Base-by-base conservation (phyloP, 2,329 filamentous ascomycete species). In the Nemania diffusa region DNA sequence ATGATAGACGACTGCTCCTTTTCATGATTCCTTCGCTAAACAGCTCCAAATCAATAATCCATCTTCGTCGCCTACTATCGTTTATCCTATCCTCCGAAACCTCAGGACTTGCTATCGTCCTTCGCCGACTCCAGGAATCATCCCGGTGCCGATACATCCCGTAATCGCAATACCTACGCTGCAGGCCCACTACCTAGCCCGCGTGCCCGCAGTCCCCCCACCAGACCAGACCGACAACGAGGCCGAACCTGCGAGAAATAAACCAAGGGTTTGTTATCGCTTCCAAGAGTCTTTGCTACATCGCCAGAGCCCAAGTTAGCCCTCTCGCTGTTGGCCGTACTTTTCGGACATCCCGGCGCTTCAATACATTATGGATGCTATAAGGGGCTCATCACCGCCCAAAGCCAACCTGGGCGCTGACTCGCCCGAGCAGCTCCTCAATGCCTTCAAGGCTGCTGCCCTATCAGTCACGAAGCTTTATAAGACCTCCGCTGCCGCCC, bases 391-490 rank as follows among this genome's bases (percentile, higher is more conserved):
- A 34, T 78, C 76, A 53, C 77, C 74, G 37, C 64, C 71, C 48
- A 76, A 76, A 72, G 72, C 69, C 73, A 72, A 75, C 77, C 81
- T 73, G n/a, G 78, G 74, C 65, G 67, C 72, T 71, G 83, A 84
- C 52, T 81, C 83, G 20, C 85, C 87, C 20, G 88, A 90, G 76
- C 85, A 89, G 76, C 88, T 97, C 55, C 88, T 97, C 65, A 91
- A 95, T 73, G 91, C 93, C 65, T 99, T 99, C 85, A 96, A 94
- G 79, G 90, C 92, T 17, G 96, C 96, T 37, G 96, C 96, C 22
- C 85, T 97, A 37, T 97, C 94, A 5, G 94, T 98, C 62, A 98
- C 96, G 55, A 97, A 97, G 76, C 89, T 99, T 15, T 98, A 98
- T 83, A 97, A 97, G 81, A 94, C 91, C 44, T 95, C 95, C 2